Evolutionary conservation across 768 basidiomycete species (phyloP).

Genomic region (Cystofilobasidium bisporidii): DNA sequence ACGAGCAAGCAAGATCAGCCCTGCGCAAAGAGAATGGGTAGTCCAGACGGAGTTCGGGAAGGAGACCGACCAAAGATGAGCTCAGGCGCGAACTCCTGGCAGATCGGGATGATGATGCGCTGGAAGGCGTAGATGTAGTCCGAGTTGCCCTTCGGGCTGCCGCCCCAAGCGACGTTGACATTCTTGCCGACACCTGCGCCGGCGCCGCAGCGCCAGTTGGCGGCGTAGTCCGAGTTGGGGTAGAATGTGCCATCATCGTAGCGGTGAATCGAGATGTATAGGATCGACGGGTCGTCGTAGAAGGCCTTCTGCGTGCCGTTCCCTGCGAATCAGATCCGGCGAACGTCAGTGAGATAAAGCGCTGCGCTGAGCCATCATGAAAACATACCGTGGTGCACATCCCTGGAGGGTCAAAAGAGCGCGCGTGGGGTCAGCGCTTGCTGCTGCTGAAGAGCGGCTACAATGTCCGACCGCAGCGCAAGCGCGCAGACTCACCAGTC

Average conservation of each 20-base stretch:
- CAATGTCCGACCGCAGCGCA: too few species aligned
- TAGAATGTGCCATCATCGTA: conserved; percentile 89
- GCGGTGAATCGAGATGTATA: conserved; percentile 91
- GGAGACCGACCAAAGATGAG: conserved; percentile 74
- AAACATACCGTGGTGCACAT: conserved; percentile 77
- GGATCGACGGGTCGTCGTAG: conserved; percentile 77
- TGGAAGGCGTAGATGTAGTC: conserved; percentile 97
- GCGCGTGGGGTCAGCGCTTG: neutral
- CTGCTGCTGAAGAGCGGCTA: too few species aligned
- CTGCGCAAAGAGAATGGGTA: neutral
- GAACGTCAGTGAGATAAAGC: neutral
- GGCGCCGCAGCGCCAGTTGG: conserved; percentile 73
- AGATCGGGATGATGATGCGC: conserved; percentile 90
- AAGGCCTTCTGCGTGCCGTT: conserved; percentile 97
- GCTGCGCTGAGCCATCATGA: neutral
- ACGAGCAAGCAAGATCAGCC: neutral
- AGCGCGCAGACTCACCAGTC: conserved; percentile 63
- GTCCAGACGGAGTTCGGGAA: neutral
- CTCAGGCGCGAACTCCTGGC: conserved; percentile 90
- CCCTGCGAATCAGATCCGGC: conserved; percentile 45
- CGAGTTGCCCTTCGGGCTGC: conserved; percentile 63
- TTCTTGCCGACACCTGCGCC: conserved; percentile 77
- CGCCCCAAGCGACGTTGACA: conserved; percentile 92
- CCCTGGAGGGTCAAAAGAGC: conserved; percentile 49
- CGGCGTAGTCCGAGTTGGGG: conserved; percentile 83